Percentiles rank a stretch among this genome's conserved stretches.
phyloP scores from a whole-genome alignment of 108 stramenopile species.

The Chaetoceros muelleri region DNA sequence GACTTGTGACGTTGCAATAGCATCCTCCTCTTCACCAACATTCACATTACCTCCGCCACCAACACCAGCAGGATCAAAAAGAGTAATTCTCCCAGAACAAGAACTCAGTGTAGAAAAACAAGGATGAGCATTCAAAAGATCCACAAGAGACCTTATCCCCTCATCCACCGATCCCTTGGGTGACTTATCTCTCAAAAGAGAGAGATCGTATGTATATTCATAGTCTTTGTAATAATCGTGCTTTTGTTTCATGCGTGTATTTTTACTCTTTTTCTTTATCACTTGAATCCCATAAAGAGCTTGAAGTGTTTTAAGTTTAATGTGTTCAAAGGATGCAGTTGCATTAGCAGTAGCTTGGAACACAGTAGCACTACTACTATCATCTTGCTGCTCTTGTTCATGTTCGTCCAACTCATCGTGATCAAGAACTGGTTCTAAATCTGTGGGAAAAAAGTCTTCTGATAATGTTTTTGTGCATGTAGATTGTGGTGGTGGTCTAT shows the following conservation, averaged over 20 bases:
- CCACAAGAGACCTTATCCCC: constrained; percentile 54
- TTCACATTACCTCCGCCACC: neutral
- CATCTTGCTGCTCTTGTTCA: too few relatives aligned
- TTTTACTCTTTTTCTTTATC: too few relatives aligned
- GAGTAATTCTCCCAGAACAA: constrained; percentile 71
- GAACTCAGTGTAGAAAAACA: constrained; percentile 67
- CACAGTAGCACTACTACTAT: too few relatives aligned
- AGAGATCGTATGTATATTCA: too few relatives aligned
- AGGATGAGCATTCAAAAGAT: constrained; percentile 66
- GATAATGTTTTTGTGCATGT: too few relatives aligned
- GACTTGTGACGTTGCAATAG: constrained; percentile 1
- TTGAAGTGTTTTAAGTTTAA: constrained; percentile 21
- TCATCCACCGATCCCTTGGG: constrained; percentile 78
- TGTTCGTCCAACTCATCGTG: too few relatives aligned
- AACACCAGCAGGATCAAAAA: constrained; percentile 62
- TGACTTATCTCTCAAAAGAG: constrained; percentile 37
- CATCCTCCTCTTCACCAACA: constrained; percentile 3
- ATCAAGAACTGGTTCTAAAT: too few relatives aligned
- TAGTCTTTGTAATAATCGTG: neutral
- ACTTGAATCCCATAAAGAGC: constrained; percentile 18
- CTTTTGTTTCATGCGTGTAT: too few relatives aligned
- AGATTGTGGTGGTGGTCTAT: too few relatives aligned
- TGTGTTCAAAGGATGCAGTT: constrained; percentile 31
- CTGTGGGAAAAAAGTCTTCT: too few relatives aligned
- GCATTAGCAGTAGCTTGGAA: too few relatives aligned